These are phyloP conservation scores for Hyaloperonospora arabidopsidis DNA, from an alignment of 352 stramenopile species.

Conservation along the genomic window DNA sequence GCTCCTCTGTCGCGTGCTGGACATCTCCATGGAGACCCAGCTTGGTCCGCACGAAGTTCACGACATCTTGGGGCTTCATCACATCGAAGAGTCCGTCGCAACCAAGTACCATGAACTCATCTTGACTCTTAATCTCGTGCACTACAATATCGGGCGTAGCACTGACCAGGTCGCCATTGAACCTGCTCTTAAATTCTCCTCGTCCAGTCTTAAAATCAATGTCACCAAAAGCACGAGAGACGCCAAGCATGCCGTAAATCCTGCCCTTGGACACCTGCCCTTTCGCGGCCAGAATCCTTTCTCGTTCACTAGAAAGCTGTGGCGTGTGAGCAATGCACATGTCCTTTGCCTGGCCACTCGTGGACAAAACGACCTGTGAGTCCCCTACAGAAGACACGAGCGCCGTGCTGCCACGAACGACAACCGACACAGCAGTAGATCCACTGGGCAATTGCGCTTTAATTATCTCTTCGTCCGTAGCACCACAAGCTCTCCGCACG, in stretches of 20 bases:
- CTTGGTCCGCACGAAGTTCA: constrained; percentile 76
- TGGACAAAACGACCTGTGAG: constrained; percentile 72
- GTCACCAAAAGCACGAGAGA: constrained; percentile 80
- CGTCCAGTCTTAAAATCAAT: constrained; percentile 81
- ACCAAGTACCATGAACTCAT: constrained; percentile 78
- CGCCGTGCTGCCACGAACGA: constrained; percentile 44
- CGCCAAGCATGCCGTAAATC: constrained; percentile 78
- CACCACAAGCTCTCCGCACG: constrained; percentile 42
- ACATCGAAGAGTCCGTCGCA: constrained; percentile 84
- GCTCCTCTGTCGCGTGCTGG: constrained; percentile 72
- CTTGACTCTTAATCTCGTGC: constrained; percentile 39
- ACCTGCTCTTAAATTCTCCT: constrained; percentile 72
- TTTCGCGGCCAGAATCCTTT: constrained; percentile 74
- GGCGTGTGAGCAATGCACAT: constrained; percentile 69
- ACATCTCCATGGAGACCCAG: constrained; percentile 58
- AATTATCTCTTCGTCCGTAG: constrained; percentile 70
- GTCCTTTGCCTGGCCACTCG: constrained; percentile 41
- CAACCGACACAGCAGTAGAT: constrained; percentile 56
- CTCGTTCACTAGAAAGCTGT: constrained; percentile 54
- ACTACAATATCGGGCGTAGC: constrained; percentile 60
- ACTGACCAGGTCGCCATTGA: constrained; percentile 76
- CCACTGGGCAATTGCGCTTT: constrained; percentile 60
- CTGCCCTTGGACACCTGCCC: constrained; percentile 75
- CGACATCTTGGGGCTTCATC: constrained; percentile 70
- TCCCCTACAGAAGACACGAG: constrained; percentile 70